These are phyloP conservation scores for Fusarium longipes DNA, from an alignment of 2,329 filamentous ascomycete species.

Conservation along the genomic window DNA sequence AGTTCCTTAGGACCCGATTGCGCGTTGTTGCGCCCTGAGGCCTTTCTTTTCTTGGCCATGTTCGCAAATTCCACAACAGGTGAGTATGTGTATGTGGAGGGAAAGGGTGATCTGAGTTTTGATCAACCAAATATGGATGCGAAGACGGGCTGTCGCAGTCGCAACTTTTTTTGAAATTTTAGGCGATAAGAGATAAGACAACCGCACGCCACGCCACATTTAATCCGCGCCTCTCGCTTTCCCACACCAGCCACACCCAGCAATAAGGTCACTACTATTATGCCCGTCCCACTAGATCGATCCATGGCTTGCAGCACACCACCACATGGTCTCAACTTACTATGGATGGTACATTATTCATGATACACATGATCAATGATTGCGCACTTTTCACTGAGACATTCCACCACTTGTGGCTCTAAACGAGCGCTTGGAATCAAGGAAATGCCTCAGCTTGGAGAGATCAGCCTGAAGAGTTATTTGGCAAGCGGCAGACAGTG, in stretches of 20 bases:
- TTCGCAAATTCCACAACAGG: not conserved
- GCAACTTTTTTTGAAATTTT: constrained; percentile 41
- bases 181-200: constrained; percentile 36
- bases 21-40: constrained; percentile 59
- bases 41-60: constrained; percentile 80
- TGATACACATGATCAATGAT: constrained; percentile 22
- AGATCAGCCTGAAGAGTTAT: not conserved
- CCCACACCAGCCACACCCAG: not conserved
- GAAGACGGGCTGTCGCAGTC: constrained; percentile 19
- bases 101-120: not conserved
- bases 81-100: not conserved
- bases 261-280: not conserved
- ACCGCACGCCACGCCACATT: not conserved
- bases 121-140: constrained; percentile 3
- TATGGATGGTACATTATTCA: too few species aligned
- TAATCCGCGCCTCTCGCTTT: too few species aligned
- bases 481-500: not conserved
- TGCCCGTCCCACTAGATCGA: not conserved
- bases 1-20: constrained; percentile 65
- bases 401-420: not conserved
- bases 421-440: not conserved
- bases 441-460: constrained; percentile 6
- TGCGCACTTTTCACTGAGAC: constrained; percentile 16
- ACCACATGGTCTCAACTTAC: constrained; percentile 13
- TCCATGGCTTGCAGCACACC: constrained; percentile 1